phyloP scores from a whole-genome alignment of 306 rosid species.

The Purshia tridentata region DNA sequence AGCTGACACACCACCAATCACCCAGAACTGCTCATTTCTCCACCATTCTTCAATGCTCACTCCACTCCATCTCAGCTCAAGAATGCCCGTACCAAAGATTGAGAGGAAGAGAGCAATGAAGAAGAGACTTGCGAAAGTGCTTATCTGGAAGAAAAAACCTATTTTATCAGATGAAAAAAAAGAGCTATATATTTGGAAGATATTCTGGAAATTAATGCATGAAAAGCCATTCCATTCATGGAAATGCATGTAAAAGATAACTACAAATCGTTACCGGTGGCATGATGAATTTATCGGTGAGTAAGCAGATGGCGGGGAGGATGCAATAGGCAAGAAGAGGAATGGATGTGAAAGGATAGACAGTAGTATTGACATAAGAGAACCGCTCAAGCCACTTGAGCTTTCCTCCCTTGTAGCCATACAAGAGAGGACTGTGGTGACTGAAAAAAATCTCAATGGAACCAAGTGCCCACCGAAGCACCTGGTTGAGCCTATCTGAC shows the following conservation, averaged over 20 bases:
- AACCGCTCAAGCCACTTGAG: conserved; percentile 97
- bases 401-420: conserved; percentile 87
- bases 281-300: conserved; percentile 97
- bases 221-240: not conserved
- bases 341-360: conserved; percentile 92
- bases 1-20: conserved; percentile 94
- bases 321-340: conserved; percentile 88
- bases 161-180: conserved; percentile 8
- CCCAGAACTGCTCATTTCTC: conserved; percentile 99
- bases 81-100: conserved; percentile 83
- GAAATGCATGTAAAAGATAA: not conserved
- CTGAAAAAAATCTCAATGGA: conserved; percentile 97
- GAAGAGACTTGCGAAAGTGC: conserved; percentile 84
- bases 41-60: conserved; percentile 99
- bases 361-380: conserved; percentile 86
- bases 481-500: conserved; percentile 95
- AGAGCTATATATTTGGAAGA: not conserved
- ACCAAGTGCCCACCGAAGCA: conserved; percentile 97
- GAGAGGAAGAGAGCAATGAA: conserved; percentile 80
- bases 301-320: conserved; percentile 92
- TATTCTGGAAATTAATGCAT: not conserved
- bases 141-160: conserved; percentile 58
- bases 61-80: conserved; percentile 97
- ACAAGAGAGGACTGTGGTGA: conserved; percentile 81
- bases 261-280: conserved; percentile 62